Evolutionary conservation across 768 basidiomycete species (phyloP), one percentile per base, ranked within the genome.

Genomic region (Termitomyces sp.): DNA sequence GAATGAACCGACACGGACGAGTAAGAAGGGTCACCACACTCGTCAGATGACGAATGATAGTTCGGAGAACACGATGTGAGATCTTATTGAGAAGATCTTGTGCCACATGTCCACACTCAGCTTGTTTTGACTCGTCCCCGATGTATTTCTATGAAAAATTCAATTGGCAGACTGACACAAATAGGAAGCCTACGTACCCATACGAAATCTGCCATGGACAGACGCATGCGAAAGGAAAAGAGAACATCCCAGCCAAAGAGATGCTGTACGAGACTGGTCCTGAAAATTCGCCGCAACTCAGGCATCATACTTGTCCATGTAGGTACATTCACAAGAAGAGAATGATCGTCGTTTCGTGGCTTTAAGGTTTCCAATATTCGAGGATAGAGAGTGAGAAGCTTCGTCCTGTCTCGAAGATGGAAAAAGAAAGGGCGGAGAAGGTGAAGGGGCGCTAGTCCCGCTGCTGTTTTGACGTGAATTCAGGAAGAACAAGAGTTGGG

Each of bases 191-290:
- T 28, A 63, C 70, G 28, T 55, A 80, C 80, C 78, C 78, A 79
- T 41, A 72, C 66, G 57, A 76, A 75, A 66, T 82, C 80, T 1
- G 78, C 75, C 21, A 82, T 57, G 8, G 80, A 73, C 51, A 88
- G 72, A 42, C 79, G 71, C 74, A 87, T 74, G 47, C 87, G 77
- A 34, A 84, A 68, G 0, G 74, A 74, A 40, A 81, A 65, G 22
- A 87, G 63, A 45, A 66, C 66, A 49, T 82, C 75, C 74, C 78
- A 83, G 1, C 88, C 87, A 63, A 82, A 89, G 14, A 90, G 68
- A 63, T 87, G 79, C 9, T 71, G 73, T 0, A 70, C 61, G 17
- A 90, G 63, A 57, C 84, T 83, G 15, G 66, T 66, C 43, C 78
- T 71, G 56, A 88, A 77, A n/a, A 73, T 74, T 22, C 55, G 55